Evolutionary conservation across 495 filamentous ascomycete species (phyloP).

Genomic region (Tetracladium setigerum): DNA sequence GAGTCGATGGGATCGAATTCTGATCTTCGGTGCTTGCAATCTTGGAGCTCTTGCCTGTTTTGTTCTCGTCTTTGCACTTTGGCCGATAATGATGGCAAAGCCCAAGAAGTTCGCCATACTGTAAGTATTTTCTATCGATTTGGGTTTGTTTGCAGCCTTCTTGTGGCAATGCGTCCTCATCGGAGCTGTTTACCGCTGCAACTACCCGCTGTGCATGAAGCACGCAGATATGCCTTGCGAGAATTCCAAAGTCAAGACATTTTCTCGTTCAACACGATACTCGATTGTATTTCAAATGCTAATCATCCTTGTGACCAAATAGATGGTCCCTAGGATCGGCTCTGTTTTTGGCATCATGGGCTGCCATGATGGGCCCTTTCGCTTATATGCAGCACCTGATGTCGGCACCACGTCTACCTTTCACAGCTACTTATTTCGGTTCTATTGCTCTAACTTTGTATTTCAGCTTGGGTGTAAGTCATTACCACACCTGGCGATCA

Average conservation of each 20-base stretch:
- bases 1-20: constrained; percentile 91
- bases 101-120: constrained; percentile 93
- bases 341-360: constrained; percentile 89
- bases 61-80: constrained; percentile 81
- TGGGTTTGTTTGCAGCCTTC: constrained; percentile 1
- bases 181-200: constrained; percentile 20
- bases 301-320: constrained; percentile 18
- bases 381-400: constrained; percentile 77
- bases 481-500: constrained; percentile 10
- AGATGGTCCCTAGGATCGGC: constrained; percentile 94
- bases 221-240: constrained; percentile 7
- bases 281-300: constrained; percentile 5
- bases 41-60: constrained; percentile 86
- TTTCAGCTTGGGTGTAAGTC: constrained; percentile 84
- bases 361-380: constrained; percentile 84
- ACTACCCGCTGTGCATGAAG: constrained; percentile 19
- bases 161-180: constrained; percentile 1
- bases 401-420: constrained; percentile 79
- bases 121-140: constrained; percentile 54
- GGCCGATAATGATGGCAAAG: constrained; percentile 67
- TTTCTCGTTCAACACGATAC: background rate
- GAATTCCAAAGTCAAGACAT: background rate
- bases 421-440: constrained; percentile 95
- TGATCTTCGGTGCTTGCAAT: constrained; percentile 90
- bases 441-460: constrained; percentile 85